Evolutionary conservation across 495 filamentous ascomycete genomes (phyloP).

Genomic region (Chaetomidium leptoderma): DNA sequence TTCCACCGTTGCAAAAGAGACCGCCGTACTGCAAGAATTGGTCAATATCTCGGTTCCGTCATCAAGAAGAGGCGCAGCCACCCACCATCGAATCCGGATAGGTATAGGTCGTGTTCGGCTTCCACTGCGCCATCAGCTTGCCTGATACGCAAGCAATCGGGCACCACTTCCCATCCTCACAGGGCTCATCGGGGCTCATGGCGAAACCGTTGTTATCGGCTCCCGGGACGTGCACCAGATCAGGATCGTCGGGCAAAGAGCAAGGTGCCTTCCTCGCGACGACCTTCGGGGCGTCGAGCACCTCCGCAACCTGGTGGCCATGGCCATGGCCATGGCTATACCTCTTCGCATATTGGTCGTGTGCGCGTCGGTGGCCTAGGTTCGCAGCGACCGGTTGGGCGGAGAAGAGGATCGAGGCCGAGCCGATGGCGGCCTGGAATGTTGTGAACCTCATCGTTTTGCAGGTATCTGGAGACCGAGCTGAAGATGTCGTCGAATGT

Average conservation of each 20-base stretch:
- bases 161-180: slow-evolving; percentile 65
- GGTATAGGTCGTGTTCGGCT: slow-evolving; percentile 60
- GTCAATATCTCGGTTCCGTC: slow-evolving; percentile 25
- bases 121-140: slow-evolving; percentile 77
- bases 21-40: slow-evolving; percentile 59
- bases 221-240: slow-evolving; percentile 63
- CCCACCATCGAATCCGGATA: slow-evolving; percentile 74
- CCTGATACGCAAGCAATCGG: slow-evolving; percentile 75
- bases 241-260: slow-evolving; percentile 62
- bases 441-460: slow-evolving; percentile 46
- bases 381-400: slow-evolving; percentile 31
- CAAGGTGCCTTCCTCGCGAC: slow-evolving; percentile 50
- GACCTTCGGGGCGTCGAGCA: slow-evolving; percentile 24
- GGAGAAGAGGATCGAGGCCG: slow-evolving; percentile 43
- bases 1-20: slow-evolving; percentile 67
- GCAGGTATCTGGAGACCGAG: not conserved
- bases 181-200: slow-evolving; percentile 72
- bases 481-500: not conserved
- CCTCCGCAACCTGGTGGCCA: slow-evolving; percentile 22
- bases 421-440: slow-evolving; percentile 46
- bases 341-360: slow-evolving; percentile 32
- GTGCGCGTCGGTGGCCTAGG: slow-evolving; percentile 25
- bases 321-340: slow-evolving; percentile 36
- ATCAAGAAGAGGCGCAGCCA: slow-evolving; percentile 8
- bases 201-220: slow-evolving; percentile 72